These are phyloP conservation scores for Diplodia mutila DNA, from an alignment of 2,329 filamentous ascomycete species.

Conservation along the genomic window DNA sequence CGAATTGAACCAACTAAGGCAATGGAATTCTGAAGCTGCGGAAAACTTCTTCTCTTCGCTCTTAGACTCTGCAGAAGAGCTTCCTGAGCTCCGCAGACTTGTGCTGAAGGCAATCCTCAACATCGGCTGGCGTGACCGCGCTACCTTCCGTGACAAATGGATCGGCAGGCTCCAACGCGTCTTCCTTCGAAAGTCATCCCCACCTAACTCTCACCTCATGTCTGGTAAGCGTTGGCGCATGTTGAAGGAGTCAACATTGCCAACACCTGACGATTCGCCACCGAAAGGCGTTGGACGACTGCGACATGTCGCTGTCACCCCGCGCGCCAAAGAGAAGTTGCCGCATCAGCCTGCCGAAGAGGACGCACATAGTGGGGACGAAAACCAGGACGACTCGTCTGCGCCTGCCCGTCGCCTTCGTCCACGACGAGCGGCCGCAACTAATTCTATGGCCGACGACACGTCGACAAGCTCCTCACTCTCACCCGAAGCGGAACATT, in stretches of 20 bases:
- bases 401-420: conserved; percentile 19
- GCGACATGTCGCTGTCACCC: conserved; percentile 9
- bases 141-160: conserved; percentile 79
- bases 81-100: conserved; percentile 71
- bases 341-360: not conserved
- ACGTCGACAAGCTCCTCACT: not conserved
- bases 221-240: conserved; percentile 49
- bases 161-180: conserved; percentile 69
- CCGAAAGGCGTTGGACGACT: not conserved
- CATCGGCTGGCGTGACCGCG: conserved; percentile 78
- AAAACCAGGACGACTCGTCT: not conserved
- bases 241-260: conserved; percentile 38
- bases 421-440: not conserved
- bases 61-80: conserved; percentile 67
- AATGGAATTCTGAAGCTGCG: conserved; percentile 71
- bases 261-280: conserved; percentile 2
- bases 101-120: conserved; percentile 74
- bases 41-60: conserved; percentile 80
- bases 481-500: not conserved
- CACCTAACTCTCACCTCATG: conserved; percentile 50
- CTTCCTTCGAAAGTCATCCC: conserved; percentile 59
- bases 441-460: not conserved
- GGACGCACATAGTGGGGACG: not conserved
- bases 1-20: conserved; percentile 76
- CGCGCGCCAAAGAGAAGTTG: not conserved